Conservation (phyloP, 192 early-diverging fungal genomes). For the Diversispora eburnea region DNA sequence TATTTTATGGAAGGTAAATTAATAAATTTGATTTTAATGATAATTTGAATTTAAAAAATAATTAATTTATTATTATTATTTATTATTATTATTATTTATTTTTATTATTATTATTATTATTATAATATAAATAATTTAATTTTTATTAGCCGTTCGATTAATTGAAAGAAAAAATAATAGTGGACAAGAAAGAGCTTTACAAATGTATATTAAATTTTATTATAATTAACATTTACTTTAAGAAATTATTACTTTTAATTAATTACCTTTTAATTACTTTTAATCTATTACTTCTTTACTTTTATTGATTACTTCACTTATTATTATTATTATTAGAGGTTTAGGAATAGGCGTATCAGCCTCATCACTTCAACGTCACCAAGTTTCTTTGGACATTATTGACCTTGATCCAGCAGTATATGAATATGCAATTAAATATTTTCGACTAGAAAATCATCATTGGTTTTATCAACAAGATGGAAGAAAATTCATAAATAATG, state of each 20-base stretch:
- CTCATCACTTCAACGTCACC: slow-evolving; percentile 54
- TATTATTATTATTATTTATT: too few species aligned
- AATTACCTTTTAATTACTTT: background rate
- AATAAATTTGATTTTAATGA: background rate
- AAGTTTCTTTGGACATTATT: slow-evolving; percentile 71
- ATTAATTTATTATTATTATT: too few species aligned
- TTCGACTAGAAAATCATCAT: slow-evolving; percentile 53
- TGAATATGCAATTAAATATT: slow-evolving; percentile 63
- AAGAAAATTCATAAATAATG: slow-evolving; percentile 64
- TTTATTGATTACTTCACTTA: background rate
- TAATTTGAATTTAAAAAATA: slow-evolving; percentile 4
- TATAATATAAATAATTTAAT: background rate
- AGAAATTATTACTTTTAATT: background rate
- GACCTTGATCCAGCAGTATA: slow-evolving; percentile 81
- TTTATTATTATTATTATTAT: background rate
- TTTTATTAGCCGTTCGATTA: slow-evolving; percentile 19
- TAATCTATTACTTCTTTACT: background rate
- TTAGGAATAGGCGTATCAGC: slow-evolving; percentile 81
- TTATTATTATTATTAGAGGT: slow-evolving; percentile 46
- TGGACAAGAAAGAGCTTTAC: slow-evolving; percentile 45
- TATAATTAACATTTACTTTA: background rate
- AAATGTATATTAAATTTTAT: slow-evolving; percentile 32
- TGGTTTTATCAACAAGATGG: slow-evolving; percentile 70
- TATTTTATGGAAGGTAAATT: slow-evolving; percentile 75
- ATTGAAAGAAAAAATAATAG: background rate